Conservation (phyloP, 768 basidiomycete species). For the Tricholoma terreum region DNA sequence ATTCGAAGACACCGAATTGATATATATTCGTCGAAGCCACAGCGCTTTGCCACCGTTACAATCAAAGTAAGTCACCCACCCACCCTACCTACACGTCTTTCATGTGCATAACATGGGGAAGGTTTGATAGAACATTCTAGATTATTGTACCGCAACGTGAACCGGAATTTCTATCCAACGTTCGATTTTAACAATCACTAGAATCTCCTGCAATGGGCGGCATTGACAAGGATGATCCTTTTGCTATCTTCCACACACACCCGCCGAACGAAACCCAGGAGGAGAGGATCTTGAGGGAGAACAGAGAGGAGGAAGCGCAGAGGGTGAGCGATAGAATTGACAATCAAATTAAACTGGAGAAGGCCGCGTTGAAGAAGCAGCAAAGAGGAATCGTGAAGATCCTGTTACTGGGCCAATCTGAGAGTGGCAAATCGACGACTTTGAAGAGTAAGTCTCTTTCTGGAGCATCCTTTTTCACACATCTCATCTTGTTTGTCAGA, state of each 20-base stretch:
- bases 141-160: too few relatives aligned
- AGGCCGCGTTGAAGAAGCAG: slow-evolving; percentile 40
- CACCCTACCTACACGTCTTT: too few relatives aligned
- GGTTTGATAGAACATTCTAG: too few relatives aligned
- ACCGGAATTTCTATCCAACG: too few relatives aligned
- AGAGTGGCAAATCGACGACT: slow-evolving; percentile 63
- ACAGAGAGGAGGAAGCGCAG: slow-evolving; percentile 54
- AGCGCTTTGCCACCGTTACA: too few relatives aligned
- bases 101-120: too few relatives aligned
- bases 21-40: too few relatives aligned
- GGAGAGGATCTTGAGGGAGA: slow-evolving; percentile 41
- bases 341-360: slow-evolving; percentile 48
- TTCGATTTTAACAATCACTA: too few relatives aligned
- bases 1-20: too few relatives aligned
- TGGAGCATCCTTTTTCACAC: not conserved
- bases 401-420: slow-evolving; percentile 56
- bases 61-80: too few relatives aligned
- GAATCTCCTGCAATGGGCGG: not conserved
- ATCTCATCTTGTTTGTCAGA: slow-evolving; percentile 34
- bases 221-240: slow-evolving; percentile 54
- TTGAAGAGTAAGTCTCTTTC: slow-evolving; percentile 45
- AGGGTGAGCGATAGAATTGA: slow-evolving; percentile 58
- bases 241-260: slow-evolving; percentile 54
- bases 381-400: slow-evolving; percentile 45
- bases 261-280: slow-evolving; percentile 54